These are phyloP conservation scores for Yarrowia yakushimensis DNA, from an alignment of 805 yeast species.

Conservation along the genomic window DNA sequence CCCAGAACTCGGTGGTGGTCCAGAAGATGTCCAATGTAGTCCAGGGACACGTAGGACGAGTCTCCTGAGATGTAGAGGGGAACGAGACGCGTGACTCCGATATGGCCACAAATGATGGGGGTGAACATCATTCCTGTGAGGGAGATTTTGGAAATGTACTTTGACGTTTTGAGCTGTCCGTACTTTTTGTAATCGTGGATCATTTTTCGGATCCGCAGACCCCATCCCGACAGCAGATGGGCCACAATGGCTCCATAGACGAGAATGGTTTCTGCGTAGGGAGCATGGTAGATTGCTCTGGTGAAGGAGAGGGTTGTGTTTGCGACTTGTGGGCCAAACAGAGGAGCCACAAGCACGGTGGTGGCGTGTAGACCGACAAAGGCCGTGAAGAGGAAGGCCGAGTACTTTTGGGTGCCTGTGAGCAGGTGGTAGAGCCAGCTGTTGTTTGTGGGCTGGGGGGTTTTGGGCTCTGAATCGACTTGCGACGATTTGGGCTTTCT, in stretches of 20 bases:
- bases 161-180: constrained; percentile 31
- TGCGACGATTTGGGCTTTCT: not conserved
- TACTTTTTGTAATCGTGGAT: constrained; percentile 35
- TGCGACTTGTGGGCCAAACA: constrained; percentile 44
- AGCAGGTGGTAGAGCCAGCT: constrained; percentile 9
- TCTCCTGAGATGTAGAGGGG: constrained; percentile 62
- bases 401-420: constrained; percentile 38
- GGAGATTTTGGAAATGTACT: constrained; percentile 50
- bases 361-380: constrained; percentile 56
- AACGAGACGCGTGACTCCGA: constrained; percentile 44
- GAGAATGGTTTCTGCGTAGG: constrained; percentile 46
- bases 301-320: constrained; percentile 58
- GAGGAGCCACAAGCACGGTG: constrained; percentile 54
- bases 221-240: constrained; percentile 55
- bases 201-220: constrained; percentile 42
- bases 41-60: constrained; percentile 51
- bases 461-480: not conserved
- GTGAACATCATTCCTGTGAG: constrained; percentile 57
- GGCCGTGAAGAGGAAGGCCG: constrained; percentile 53
- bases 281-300: constrained; percentile 55
- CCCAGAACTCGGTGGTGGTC: constrained; percentile 32
- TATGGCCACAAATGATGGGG: constrained; percentile 48
- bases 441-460: not conserved
- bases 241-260: constrained; percentile 45
- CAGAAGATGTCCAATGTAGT: constrained; percentile 47